Conservation (phyloP, 805 yeast genomes). For the Kodamaea kakaduensis region DNA sequence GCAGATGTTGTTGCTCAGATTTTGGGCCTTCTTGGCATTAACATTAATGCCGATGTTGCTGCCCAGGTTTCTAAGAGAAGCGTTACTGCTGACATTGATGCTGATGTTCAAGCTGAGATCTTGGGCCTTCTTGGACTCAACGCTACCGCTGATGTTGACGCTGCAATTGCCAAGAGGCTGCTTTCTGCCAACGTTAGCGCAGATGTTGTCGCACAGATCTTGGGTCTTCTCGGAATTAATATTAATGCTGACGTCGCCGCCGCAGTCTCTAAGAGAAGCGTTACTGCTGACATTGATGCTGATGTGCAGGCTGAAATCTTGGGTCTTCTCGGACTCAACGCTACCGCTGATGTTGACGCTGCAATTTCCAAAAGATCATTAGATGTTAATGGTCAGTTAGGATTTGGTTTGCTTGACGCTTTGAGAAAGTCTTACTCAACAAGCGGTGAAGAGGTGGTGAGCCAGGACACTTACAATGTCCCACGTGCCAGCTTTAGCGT, state of each 20-base stretch:
- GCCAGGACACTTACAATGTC: slow-evolving; percentile 5
- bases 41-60: slow-evolving; percentile 2
- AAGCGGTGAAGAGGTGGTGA: slow-evolving; percentile 11
- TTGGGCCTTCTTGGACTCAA: slow-evolving; percentile 9
- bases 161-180: slow-evolving; percentile 8
- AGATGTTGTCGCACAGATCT: slow-evolving; percentile 6
- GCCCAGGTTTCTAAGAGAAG: slow-evolving; percentile 10
- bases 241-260: slow-evolving; percentile 4
- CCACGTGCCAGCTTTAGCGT: slow-evolving; percentile 17
- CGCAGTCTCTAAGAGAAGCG: slow-evolving; percentile 9
- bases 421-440: slow-evolving; percentile 6
- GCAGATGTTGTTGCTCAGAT: slow-evolving; percentile 4
- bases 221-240: slow-evolving; percentile 4
- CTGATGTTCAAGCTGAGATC: slow-evolving; percentile 10
- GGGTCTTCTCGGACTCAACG: slow-evolving; percentile 6
- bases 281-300: slow-evolving; percentile 10
- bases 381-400: slow-evolving; percentile 8
- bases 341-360: background rate
- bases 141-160: slow-evolving; percentile 11
- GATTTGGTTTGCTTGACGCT: slow-evolving; percentile 7
- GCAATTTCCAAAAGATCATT: slow-evolving; percentile 11
- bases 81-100: slow-evolving; percentile 9
- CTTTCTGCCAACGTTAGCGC: slow-evolving; percentile 4
- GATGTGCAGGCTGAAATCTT: slow-evolving; percentile 8
- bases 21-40: slow-evolving; percentile 4